Evolutionary conservation across 2,329 filamentous ascomycete genomes (phyloP).

Genomic region (Phyllosticta paracitricarpa): DNA sequence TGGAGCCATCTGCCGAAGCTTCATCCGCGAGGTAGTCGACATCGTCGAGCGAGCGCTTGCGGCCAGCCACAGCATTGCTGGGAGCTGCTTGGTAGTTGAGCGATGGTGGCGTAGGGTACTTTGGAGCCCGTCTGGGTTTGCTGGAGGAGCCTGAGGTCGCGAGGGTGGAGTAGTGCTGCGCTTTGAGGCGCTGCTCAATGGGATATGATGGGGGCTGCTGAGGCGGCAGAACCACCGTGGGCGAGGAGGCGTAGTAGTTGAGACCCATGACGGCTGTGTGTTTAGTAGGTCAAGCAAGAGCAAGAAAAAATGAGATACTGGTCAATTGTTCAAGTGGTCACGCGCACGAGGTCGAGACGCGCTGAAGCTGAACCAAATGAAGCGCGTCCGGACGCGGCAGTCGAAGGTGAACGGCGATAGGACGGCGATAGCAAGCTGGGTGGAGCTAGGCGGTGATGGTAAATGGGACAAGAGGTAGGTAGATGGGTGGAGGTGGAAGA

Average conservation of each 20-base stretch:
- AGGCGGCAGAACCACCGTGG: slow-evolving; percentile 37
- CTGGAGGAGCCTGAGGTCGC: slow-evolving; percentile 24
- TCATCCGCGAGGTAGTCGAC: slow-evolving; percentile 53
- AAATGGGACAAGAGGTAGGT: not conserved
- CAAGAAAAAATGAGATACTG: slow-evolving; percentile 8
- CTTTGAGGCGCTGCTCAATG: slow-evolving; percentile 18
- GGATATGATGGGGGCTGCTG: slow-evolving; percentile 23
- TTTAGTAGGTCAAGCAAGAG: slow-evolving; percentile 24
- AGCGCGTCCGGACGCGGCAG: slow-evolving; percentile 10
- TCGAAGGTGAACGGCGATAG: slow-evolving; percentile 13
- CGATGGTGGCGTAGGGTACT: slow-evolving; percentile 32
- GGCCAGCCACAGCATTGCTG: slow-evolving; percentile 44
- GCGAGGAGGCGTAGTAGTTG: slow-evolving; percentile 38
- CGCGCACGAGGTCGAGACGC: not conserved
- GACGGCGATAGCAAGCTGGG: not conserved
- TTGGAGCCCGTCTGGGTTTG: slow-evolving; percentile 25
- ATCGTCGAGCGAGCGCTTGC: slow-evolving; percentile 70
- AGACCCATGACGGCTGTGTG: slow-evolving; percentile 32
- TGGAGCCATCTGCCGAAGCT: slow-evolving; percentile 39
- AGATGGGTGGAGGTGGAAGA: slow-evolving; percentile 11
- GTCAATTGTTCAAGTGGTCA: not conserved
- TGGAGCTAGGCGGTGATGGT: slow-evolving; percentile 3
- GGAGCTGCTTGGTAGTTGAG: slow-evolving; percentile 33
- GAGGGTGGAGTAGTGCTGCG: slow-evolving; percentile 15
- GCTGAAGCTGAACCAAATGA: not conserved